Percentiles rank a stretch among this genome's conserved stretches.
These are phyloP conservation scores for Balamuthia mandrillaris DNA, from an alignment of 208 protist genomes.

Conservation along the genomic window DNA sequence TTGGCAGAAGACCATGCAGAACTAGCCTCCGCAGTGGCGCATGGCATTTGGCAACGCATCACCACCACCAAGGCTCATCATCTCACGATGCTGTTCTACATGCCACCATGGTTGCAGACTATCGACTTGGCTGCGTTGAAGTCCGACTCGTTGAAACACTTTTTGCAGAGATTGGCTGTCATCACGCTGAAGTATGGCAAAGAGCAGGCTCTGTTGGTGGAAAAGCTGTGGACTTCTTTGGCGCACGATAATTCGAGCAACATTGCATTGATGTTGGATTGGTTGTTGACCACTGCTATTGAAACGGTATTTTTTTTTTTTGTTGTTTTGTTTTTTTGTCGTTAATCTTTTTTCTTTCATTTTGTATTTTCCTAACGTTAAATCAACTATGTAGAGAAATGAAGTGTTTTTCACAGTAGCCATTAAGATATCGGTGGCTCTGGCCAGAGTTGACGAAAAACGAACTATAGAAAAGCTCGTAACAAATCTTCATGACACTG, in stretches of 20 bases:
- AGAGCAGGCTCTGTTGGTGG: no score
- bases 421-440: neutral
- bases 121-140: neutral
- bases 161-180: neutral
- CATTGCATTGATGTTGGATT: no score
- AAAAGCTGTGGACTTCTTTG: neutral
- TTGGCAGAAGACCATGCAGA: neutral
- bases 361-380: no score
- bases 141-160: no score
- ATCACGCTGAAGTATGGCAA: neutral
- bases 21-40: neutral
- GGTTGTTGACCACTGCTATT: no score
- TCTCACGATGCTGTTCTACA: neutral
- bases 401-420: neutral
- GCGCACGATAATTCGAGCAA: no score
- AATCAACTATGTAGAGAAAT: neutral
- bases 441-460: neutral
- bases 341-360: no score
- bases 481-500: neutral
- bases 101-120: neutral
- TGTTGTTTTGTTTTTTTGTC: no score
- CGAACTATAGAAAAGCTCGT: neutral
- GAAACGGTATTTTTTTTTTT: no score
- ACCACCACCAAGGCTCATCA: constrained; percentile 19
- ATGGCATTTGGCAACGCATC: neutral